These are phyloP conservation scores for Mrakia blollopis DNA, from an alignment of 768 basidiomycete species.

Conservation along the genomic window DNA sequence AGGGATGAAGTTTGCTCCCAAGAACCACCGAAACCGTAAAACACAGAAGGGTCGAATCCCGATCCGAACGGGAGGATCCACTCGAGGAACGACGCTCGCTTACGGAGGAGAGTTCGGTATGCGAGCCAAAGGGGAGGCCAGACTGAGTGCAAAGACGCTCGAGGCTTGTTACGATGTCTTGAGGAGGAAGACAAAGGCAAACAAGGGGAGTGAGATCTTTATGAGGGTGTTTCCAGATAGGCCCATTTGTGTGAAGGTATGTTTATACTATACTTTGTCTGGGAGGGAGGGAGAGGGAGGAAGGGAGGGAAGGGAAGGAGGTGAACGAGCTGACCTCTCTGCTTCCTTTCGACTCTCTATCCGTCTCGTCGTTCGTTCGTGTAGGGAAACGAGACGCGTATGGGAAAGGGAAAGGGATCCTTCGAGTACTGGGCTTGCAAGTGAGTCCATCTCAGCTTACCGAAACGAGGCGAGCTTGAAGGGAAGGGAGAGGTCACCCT, in stretches of 20 bases:
- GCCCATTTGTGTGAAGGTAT: slow-evolving; percentile 91
- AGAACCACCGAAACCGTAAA: slow-evolving; percentile 9
- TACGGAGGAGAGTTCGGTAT: slow-evolving; percentile 84
- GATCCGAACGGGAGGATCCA: slow-evolving; percentile 64
- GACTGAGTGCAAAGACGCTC: slow-evolving; percentile 85
- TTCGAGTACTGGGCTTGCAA: slow-evolving; percentile 97
- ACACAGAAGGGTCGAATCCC: slow-evolving; percentile 25
- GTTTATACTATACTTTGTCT: no score
- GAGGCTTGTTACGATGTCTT: slow-evolving; percentile 80
- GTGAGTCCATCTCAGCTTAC: slow-evolving; percentile 50
- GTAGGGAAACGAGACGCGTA: slow-evolving; percentile 88
- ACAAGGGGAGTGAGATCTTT: slow-evolving; percentile 83
- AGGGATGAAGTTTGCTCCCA: slow-evolving; percentile 30
- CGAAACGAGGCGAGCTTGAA: neutral
- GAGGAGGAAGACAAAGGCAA: slow-evolving; percentile 76
- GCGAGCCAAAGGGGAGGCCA: slow-evolving; percentile 66
- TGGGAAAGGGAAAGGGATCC: slow-evolving; percentile 98
- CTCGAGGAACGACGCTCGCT: slow-evolving; percentile 84
- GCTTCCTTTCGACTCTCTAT: neutral
- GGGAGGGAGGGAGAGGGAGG: neutral
- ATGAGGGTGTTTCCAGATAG: slow-evolving; percentile 92
- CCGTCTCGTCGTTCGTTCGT: neutral
- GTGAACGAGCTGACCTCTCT: neutral
- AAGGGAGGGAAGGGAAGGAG: neutral
- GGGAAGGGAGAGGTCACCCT: neutral